Conservation (phyloP, 2,329 filamentous ascomycete species). For the Penicillium fuscoglaucum region DNA sequence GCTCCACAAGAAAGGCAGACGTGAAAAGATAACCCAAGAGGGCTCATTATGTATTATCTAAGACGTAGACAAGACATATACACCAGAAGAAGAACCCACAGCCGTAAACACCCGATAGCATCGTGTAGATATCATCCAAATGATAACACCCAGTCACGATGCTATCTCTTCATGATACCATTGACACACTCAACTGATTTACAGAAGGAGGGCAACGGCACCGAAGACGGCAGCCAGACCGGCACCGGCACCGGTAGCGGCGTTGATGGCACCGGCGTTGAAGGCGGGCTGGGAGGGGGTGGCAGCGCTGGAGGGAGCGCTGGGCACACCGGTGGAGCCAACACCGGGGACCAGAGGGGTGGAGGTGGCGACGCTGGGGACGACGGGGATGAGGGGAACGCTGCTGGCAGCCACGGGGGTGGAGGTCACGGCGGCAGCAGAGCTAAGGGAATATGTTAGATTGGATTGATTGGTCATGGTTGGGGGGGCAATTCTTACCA, state of each 20-base stretch:
- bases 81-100: conserved; percentile 4
- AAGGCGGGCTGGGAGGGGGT: conserved; percentile 28
- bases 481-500: conserved; percentile 34
- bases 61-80: conserved; percentile 11
- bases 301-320: conserved; percentile 25
- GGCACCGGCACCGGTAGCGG: conserved; percentile 49
- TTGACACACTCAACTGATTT: conserved; percentile 25
- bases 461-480: not conserved
- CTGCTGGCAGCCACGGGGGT: conserved; percentile 23
- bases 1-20: conserved; percentile 12
- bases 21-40: conserved; percentile 12
- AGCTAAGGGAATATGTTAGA: conserved; percentile 19
- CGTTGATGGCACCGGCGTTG: conserved; percentile 56
- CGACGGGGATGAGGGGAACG: conserved; percentile 15
- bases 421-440: conserved; percentile 22
- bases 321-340: conserved; percentile 15
- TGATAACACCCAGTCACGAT: not conserved
- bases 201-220: conserved; percentile 51
- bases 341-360: conserved; percentile 25
- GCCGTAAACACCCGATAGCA: conserved; percentile 14
- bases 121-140: not conserved
- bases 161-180: conserved; percentile 4
- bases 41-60: conserved; percentile 46
- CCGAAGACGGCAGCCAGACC: conserved; percentile 56
- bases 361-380: conserved; percentile 17